Base-by-base conservation (phyloP, 176 grass and related monocot genomes). In the Tillandsia leiboldiana region DNA sequence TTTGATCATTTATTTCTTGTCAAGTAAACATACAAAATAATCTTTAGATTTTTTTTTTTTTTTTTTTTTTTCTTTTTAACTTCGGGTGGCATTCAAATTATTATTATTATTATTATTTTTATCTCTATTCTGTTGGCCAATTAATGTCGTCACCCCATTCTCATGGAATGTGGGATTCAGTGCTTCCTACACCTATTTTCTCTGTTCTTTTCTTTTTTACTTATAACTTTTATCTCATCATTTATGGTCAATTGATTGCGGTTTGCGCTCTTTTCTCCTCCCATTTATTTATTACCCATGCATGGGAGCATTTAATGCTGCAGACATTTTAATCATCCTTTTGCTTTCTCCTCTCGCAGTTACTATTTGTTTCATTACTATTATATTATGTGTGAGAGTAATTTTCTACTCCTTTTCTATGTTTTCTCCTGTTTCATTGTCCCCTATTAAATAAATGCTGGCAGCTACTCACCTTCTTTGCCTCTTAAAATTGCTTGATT, bases 371-470 rank as follows among this genome's bases (percentile, higher is more conserved):
- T 51, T 70, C 67, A n/a, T 70, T 70, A 11, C 67, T 10, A 26
- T 52, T 65, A 65, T 28, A 28, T 4, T 42, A 42, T 42, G 33
- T 42, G 33, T 0, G 33, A 42, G 22, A 65, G 56, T 15, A 59
- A 59, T 22, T 59, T 22, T 9, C 4, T 1, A n/a, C 56, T 61
- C 10, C 10, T 61, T 20, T 22, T 22, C 56, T 59, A 42, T 20
- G 56, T 61, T 61, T 61, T 20, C 10, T 61, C 10, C 22, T 14
- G 53, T 47, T 67, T 51, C 77, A 67, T 79, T 74, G 64, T 63
- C 64, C 63, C 63, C 48, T 57, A 49, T 53, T 80, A 77, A 74
- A 91, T 85, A 77, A 74, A 91, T 85, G 85, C 48, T 22, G 68
- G 76, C 28, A 63, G 70, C 64, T 72, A 75, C 81, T 70, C 67